These are phyloP conservation scores for Cadophora gregata DNA, from an alignment of 2,329 filamentous ascomycete genomes.

Conservation along the genomic window DNA sequence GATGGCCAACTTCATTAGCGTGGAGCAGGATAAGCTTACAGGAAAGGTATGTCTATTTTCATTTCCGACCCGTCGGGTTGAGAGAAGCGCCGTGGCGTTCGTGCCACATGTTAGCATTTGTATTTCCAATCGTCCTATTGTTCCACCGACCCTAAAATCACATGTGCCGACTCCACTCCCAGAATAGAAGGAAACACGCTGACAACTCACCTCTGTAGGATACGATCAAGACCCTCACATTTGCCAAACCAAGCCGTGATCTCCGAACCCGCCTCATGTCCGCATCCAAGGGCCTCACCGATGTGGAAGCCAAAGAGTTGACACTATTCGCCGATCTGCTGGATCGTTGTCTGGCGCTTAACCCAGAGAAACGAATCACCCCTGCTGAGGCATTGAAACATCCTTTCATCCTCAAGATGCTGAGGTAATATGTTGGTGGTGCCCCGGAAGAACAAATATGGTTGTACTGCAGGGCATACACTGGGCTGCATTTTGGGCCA, in stretches of 20 bases:
- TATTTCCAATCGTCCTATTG: slow-evolving; percentile 4
- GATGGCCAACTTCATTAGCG: slow-evolving; percentile 79
- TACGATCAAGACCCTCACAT: slow-evolving; percentile 68
- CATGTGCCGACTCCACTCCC: slow-evolving; percentile 19
- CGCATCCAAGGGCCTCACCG: slow-evolving; percentile 74
- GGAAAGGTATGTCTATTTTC: slow-evolving; percentile 66
- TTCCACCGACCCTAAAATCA: slow-evolving; percentile 19
- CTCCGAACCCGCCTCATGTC: slow-evolving; percentile 80
- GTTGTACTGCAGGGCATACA: neutral
- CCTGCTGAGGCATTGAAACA: slow-evolving; percentile 86
- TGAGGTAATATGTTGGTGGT: slow-evolving; percentile 27
- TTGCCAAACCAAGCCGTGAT: slow-evolving; percentile 79
- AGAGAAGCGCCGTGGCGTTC: slow-evolving; percentile 46
- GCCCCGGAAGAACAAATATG: neutral
- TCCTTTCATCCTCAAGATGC: slow-evolving; percentile 70
- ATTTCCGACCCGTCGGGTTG: slow-evolving; percentile 22
- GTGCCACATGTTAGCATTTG: slow-evolving; percentile 43
- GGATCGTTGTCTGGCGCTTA: slow-evolving; percentile 85
- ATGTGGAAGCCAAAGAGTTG: slow-evolving; percentile 77
- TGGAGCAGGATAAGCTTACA: slow-evolving; percentile 86
- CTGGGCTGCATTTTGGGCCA: neutral
- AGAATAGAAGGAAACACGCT: slow-evolving; percentile 20
- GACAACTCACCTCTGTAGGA: slow-evolving; percentile 54
- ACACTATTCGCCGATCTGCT: slow-evolving; percentile 85
- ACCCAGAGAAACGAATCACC: slow-evolving; percentile 90